Base-by-base conservation (phyloP, 2,329 filamentous ascomycete species). In the Alternaria angustiovoidea region DNA sequence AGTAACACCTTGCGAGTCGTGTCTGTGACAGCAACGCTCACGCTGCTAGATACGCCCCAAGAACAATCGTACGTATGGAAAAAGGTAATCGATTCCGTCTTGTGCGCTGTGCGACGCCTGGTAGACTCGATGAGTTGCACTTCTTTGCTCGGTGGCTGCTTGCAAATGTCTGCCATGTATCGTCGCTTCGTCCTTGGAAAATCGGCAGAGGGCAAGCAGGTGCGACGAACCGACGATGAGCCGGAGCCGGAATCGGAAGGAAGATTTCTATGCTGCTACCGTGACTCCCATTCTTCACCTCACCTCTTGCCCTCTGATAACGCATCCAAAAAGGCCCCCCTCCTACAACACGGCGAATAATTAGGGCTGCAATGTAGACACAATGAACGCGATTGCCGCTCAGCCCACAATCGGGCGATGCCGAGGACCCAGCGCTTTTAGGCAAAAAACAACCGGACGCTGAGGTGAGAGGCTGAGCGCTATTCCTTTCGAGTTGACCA, bases 401-500 rank as follows among this genome's bases (percentile, higher is more conserved):
- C 30, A 62, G 55, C 47, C 43, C 16, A 24, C 22, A 4, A 52
- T 28, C 41, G 32, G 30, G 44, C 24, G n/a, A 28, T 26, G 39
- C 47, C 39, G 32, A 20, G 39, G 30, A 41, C 12, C 26, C 32
- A 57, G 41, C 30, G 39, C 47, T 38, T 26, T 41, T 44, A 46
- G 46, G 46, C 38, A 28, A 30, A 34, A 22, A 44, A 24, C 39
- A 36, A 14, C 32, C n/a, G 39, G 22, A 20, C 39, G 55, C 48
- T 52, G 47, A 57, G 46, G 46, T 34, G 30, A 48, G 55, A 57
- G 55, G 48, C 55, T 57, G 55, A 52, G 39, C 30, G 47, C 41
- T 22, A 32, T 22, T 12, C 28, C 38, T 36, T 49, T 12, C 30
- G 5, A 32, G 30, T 46, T 46, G 47, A 44, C 20, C 28, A 52